Base-by-base conservation (phyloP, 2,329 filamentous ascomycete species). In the Aciculosporium take region DNA sequence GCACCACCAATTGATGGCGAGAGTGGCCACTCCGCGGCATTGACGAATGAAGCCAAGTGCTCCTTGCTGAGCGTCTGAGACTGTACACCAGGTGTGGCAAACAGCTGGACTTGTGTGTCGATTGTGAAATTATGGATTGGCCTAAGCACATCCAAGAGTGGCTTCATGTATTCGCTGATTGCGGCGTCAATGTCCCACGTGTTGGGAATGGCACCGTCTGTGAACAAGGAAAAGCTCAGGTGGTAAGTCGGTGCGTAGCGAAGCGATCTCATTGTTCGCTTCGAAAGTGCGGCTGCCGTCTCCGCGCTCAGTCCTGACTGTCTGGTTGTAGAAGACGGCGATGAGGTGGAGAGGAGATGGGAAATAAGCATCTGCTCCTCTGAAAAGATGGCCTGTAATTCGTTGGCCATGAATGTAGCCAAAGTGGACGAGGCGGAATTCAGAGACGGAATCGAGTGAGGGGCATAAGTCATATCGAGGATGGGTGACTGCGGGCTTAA, bases 1-100 rank as follows among this genome's bases (percentile, higher is more conserved):
- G 89, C 89, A 15, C 77, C 79, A 32, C 88, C 91, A 50, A 98
- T 96, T 43, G 86, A 94, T 0, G 89, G 89, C 47, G 84, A 94
- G 3, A 98, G 64, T 0, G 91, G 91, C 91, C 91, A 98, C 63
- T 98, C 91, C 2, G 91, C 91, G 2, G 89, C 88, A 54, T 98
- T 98, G 61, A 98, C 87, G 55, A 98, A 98, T 1, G 84, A 88
- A 29, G 85, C 86, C 1, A 98, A 70, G 52, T 94, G 87, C 51
- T 94, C 83, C 56, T 86, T 88, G 52, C 75, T 79, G 28, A 98
- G 65, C 0, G 81, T 71, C 20, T 79, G 64, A 13, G 70, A 69
- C 51, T 74, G 70, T 1, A 76, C 72, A n/a, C 77, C 73, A 0
- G 76, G 74, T 1, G 68, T 65, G n/a, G 91, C 89, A 56, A 94